phyloP scores from a whole-genome alignment of 331 rosid genomes.

The Quercus tomentella region DNA sequence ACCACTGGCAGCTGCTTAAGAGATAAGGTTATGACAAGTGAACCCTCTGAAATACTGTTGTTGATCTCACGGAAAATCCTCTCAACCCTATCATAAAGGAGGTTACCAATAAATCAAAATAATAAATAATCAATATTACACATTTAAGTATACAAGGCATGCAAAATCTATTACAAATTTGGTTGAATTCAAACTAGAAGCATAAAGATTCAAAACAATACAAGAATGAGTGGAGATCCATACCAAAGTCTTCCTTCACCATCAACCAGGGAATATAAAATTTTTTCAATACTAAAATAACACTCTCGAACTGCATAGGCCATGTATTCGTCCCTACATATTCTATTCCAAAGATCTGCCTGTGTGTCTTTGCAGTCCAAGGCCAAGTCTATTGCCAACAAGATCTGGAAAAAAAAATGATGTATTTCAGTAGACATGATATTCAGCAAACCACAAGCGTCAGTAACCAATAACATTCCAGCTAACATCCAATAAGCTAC shows the following conservation, averaged over 20 bases:
- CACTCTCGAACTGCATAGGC: constrained; percentile 92
- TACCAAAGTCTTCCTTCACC: constrained; percentile 93
- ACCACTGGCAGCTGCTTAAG: constrained; percentile 76
- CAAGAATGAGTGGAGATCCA: constrained; percentile 13
- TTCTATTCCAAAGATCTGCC: constrained; percentile 84
- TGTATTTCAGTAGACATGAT: constrained; percentile 6
- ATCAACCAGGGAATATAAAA: constrained; percentile 73
- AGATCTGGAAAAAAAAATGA: constrained; percentile 45
- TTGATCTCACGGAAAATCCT: constrained; percentile 82
- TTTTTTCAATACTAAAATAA: constrained; percentile 77
- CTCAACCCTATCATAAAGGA: constrained; percentile 70
- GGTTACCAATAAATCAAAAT: not conserved
- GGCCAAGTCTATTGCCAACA: constrained; percentile 89
- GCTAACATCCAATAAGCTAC: constrained; percentile 10
- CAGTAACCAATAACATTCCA: not conserved
- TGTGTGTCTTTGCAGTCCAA: constrained; percentile 91
- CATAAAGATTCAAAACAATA: not conserved
- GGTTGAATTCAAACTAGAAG: constrained; percentile 2
- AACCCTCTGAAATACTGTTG: constrained; percentile 59
- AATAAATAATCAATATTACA: not conserved
- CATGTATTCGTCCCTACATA: constrained; percentile 89
- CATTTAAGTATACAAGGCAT: not conserved
- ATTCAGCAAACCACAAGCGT: constrained; percentile 5
- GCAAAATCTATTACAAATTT: not conserved
- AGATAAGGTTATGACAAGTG: constrained; percentile 64